Conservation (phyloP, 1,284 basidiomycete species). For the Bjerkandera adusta region DNA sequence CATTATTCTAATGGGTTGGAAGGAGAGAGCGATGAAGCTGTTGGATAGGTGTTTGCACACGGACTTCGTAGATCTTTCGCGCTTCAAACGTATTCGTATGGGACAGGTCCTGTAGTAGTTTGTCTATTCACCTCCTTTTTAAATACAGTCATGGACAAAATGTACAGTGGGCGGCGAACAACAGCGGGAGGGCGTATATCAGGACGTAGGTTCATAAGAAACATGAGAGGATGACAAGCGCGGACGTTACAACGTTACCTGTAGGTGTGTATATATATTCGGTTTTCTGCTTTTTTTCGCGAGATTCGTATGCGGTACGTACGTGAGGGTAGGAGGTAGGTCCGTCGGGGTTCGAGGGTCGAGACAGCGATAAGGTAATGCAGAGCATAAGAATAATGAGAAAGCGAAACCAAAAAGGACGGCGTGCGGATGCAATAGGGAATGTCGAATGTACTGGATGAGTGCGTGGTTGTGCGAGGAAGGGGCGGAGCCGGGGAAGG, state of each 20-base stretch:
- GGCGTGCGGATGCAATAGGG: not conserved
- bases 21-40: too few relatives aligned
- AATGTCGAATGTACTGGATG: not conserved
- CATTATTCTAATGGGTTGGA: not conserved
- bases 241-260: not conserved
- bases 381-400: not conserved
- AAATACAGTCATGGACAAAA: slow-evolving; percentile 10
- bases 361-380: slow-evolving; percentile 4
- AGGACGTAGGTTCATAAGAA: not conserved
- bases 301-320: not conserved
- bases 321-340: not conserved
- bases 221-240: slow-evolving; percentile 1
- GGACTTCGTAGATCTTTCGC: not conserved
- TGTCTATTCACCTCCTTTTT: slow-evolving; percentile 7
- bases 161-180: slow-evolving; percentile 4
- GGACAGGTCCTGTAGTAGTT: slow-evolving; percentile 5
- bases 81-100: slow-evolving; percentile 1
- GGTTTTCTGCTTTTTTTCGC: too few relatives aligned
- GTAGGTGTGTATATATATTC: not conserved
- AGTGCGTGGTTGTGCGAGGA: too few relatives aligned
- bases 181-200: not conserved
- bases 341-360: not conserved
- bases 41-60: not conserved
- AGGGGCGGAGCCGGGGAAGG: slow-evolving; percentile 1
- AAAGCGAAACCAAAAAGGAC: slow-evolving; percentile 1